Evolutionary conservation across 768 basidiomycete species (phyloP), one percentile per base, ranked within the genome.

Genomic region (Calvatia gigantea): DNA sequence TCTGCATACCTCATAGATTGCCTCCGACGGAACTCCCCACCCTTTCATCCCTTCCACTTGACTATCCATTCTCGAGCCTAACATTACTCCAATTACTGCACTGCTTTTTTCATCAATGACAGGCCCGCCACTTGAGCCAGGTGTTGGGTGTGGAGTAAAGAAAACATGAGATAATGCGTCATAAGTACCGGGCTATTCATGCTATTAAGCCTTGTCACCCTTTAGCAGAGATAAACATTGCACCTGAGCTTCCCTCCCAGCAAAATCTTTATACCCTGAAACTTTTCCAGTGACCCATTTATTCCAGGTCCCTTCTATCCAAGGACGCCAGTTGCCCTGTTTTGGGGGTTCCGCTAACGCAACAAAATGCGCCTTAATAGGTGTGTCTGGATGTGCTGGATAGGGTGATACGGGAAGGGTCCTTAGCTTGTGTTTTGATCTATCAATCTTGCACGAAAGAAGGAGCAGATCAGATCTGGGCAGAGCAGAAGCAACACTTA

Each of bases 161-260:
- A 81, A 63, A 59, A 89, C 65, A 60, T 84, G 79, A 1, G 79
- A 76, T 8, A 89, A 75, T 4, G 79, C 70, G 60, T 86, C 85
- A 64, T 87, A 83, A n/a, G 85, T 85, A 14, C 87, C 87, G 2
- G 84, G 81, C 82, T 85, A n/a, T n/a, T n/a, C n/a, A n/a, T n/a
- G n/a, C n/a, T n/a, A n/a, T 61, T 23, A 43, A 7, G 23, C 46
- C 23, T 31, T 27, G 15, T 58, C 3, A 60, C 23, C 15, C 15
- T 45, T 46, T 8, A 33, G 23, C 9, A 21, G 43, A 21, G 6
- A 12, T 25, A 42, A 55, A 23, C 25, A 11, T 14, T 4, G 7
- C 53, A 80, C 86, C 73, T 79, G 61, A 1, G 82, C 77, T 60
- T 83, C 80, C 25, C 79, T 67, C 9, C 85, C 86, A 6, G 78